Conservation (phyloP, 2,329 filamentous ascomycete genomes). For the Penicillium vulpinum region DNA sequence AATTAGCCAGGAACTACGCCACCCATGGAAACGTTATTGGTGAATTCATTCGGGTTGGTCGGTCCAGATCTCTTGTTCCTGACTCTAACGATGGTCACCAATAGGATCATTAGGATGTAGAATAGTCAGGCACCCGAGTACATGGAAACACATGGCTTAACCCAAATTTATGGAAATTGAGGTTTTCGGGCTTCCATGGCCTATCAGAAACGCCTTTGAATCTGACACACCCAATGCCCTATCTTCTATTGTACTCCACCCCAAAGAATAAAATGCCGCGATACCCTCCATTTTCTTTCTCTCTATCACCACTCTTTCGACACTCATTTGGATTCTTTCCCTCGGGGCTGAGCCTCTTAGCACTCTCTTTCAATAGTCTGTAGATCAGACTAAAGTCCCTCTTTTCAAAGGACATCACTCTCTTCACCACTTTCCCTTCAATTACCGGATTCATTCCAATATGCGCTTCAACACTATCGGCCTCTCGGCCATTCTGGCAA, state of each 20-base stretch:
- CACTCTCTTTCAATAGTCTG: slow-evolving; percentile 10
- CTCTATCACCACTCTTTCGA: slow-evolving; percentile 7
- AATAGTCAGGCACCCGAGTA: neutral
- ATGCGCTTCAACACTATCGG: slow-evolving; percentile 14
- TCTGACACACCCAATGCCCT: slow-evolving; percentile 2
- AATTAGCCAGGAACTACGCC: neutral
- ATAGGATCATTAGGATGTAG: neutral
- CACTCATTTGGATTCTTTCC: slow-evolving; percentile 8
- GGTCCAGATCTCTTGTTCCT: neutral
- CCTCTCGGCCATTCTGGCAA: slow-evolving; percentile 11
- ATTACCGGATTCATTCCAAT: slow-evolving; percentile 2
- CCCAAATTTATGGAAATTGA: neutral
- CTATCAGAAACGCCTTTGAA: slow-evolving; percentile 1
- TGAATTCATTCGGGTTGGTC: slow-evolving; percentile 6
- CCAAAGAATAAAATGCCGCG: slow-evolving; percentile 7
- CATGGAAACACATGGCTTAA: slow-evolving; percentile 5
- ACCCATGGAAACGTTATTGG: neutral
- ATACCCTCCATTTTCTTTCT: neutral
- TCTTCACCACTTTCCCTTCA: neutral
- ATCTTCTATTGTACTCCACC: neutral
- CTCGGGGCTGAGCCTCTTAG: slow-evolving; percentile 6
- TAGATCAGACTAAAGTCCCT: slow-evolving; percentile 10
- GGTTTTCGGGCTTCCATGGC: neutral
- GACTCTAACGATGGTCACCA: neutral
- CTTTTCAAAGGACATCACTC: neutral